Base-by-base conservation (phyloP, 768 basidiomycete genomes). In the Psilocybe tampanensis region DNA sequence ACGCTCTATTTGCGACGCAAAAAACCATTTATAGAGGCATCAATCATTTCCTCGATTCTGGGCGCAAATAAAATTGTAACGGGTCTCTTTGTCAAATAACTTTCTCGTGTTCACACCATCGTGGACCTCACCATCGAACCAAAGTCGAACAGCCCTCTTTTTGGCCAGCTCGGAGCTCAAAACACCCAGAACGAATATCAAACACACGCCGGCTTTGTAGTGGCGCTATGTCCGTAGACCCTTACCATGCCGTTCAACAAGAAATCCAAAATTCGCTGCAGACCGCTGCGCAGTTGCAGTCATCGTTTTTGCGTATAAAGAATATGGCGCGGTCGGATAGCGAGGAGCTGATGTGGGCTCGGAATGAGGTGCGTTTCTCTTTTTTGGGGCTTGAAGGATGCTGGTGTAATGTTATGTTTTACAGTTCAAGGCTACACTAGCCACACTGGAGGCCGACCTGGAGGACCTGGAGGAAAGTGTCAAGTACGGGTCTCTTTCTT, bases 381-480 rank as follows among this genome's bases (percentile, higher is more conserved):
- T 39, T 39, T 3, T 39, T 39, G 36, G 3, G n/a, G 8, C 33
- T 4, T 39, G 6, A 13, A 39, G 12, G n/a, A 13, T 15, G 0
- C 13, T 22, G 11, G 21, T 47, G 32, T 36, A 15, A 41, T 15
- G 24, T 21, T 11, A 42, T 39, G 12, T 39, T 15, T 32, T 66
- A 3, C 68, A 93, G 89, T 75, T 97, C 52, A 87, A 86, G 70
- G 86, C 86, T 0, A 90, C 90, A 1, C 80, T 98, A 8, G 81
- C 85, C 1, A 74, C 88, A 1, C 75, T 98, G 23, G 92, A 95
- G 67, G 89, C 89, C 0, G 95, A 98, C 74, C 69, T 96, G 21
- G 92, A 94, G 58, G 94, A 94, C 68, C 74, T 98, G n/a, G 95
- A 97, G 48, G 93, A 94, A 67, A 94, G 92, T 66, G 95, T 98